Evolutionary conservation across 2,329 filamentous ascomycete genomes (phyloP).

Genomic region (Phaeophleospora eucalypticola): DNA sequence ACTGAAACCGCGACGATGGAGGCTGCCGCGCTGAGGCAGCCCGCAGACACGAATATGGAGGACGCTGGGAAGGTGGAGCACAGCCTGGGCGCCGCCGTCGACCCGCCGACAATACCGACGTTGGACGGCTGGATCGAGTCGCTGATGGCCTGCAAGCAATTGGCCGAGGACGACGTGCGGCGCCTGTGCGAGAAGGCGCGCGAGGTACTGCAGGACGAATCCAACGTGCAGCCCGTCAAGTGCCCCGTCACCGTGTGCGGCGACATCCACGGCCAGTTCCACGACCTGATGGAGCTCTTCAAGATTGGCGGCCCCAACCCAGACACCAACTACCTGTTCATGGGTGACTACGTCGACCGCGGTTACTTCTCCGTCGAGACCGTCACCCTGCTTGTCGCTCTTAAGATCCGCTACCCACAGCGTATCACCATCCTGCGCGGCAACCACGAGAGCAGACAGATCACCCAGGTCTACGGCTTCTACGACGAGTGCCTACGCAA

Average conservation of each 20-base stretch:
- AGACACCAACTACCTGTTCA: conserved; percentile 98
- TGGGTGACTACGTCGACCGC: conserved; percentile 98
- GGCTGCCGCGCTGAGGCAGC: conserved; percentile 33
- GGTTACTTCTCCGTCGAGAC: conserved; percentile 99
- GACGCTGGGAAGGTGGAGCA: conserved; percentile 82
- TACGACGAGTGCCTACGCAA: conserved; percentile 99
- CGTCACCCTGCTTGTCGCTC: conserved; percentile 87
- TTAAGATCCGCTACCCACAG: conserved; percentile 96
- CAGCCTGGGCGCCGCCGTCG: conserved; percentile 67
- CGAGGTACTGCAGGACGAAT: conserved; percentile 95
- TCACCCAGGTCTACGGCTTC: conserved; percentile 98
- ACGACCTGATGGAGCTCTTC: conserved; percentile 99
- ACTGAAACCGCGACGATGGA: conserved; percentile 25
- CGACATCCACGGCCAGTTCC: conserved; percentile 98
- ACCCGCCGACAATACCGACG: conserved; percentile 85
- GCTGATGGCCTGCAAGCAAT: conserved; percentile 97
- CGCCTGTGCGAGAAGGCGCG: conserved; percentile 96
- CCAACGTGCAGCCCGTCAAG: conserved; percentile 99
- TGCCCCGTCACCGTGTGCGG: conserved; percentile 98
- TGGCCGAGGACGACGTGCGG: conserved; percentile 90
- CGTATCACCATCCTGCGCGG: conserved; percentile 97
- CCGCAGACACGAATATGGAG: conserved; percentile 89
- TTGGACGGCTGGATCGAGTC: conserved; percentile 98
- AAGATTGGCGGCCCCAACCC: conserved; percentile 97
- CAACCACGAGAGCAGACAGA: conserved; percentile 98